Evolutionary conservation across 495 filamentous ascomycete species (phyloP).

Genomic region (Penicillium egyptiacum): DNA sequence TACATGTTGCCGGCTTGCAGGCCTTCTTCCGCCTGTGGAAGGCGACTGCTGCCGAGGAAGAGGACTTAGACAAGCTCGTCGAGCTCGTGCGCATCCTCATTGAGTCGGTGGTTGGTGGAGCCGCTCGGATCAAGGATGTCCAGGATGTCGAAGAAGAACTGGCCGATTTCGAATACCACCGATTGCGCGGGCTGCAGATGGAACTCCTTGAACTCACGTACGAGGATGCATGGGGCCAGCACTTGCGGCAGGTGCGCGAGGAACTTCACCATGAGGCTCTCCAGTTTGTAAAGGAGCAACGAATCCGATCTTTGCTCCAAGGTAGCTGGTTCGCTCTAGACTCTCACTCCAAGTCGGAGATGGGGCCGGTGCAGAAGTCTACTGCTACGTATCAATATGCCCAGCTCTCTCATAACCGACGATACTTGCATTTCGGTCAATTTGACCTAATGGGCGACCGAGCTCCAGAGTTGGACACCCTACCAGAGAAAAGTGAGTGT

Average conservation of each 20-base stretch:
- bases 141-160: conserved; percentile 88
- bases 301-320: conserved; percentile 85
- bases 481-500: conserved; percentile 70
- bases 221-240: conserved; percentile 90
- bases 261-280: conserved; percentile 89
- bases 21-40: conserved; percentile 94
- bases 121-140: conserved; percentile 80
- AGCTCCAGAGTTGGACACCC: conserved; percentile 69
- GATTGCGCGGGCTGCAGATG: conserved; percentile 89
- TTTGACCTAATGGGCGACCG: conserved; percentile 65
- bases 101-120: conserved; percentile 85
- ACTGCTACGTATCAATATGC: conserved; percentile 70
- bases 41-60: conserved; percentile 72
- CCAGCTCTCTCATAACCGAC: conserved; percentile 86
- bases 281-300: conserved; percentile 95
- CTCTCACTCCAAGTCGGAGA: conserved; percentile 37
- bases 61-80: conserved; percentile 89
- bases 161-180: conserved; percentile 72
- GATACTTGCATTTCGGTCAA: conserved; percentile 88
- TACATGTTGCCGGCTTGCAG: conserved; percentile 88
- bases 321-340: conserved; percentile 86
- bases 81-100: conserved; percentile 89
- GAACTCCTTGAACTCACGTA: conserved; percentile 86
- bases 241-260: conserved; percentile 87
- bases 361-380: conserved; percentile 38